Evolutionary conservation across 768 basidiomycete species (phyloP), one percentile per base, ranked within the genome.

Genomic region (Tylopilus rubrobrunneus): DNA sequence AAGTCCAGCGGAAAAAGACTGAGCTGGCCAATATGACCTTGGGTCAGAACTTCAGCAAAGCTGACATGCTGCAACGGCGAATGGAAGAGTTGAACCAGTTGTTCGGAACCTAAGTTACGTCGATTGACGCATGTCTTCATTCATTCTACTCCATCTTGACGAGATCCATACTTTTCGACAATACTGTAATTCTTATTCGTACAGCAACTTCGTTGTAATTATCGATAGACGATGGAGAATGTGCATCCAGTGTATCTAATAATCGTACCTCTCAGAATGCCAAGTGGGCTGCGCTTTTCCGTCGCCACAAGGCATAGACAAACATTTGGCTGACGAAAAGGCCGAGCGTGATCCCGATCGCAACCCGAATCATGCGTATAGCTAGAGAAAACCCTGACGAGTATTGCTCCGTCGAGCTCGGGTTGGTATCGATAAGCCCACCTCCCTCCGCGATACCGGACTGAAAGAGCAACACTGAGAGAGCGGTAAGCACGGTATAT

Each of bases 1-100:
- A 93, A 71, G 92, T 98, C 7, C 96, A 99, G 73, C 81, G 79
- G 71, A 92, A 94, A 78, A 99, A 99, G 75, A 91, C 89, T 15
- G 91, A 87, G 59, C 74, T 99, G 53, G 96, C 96, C 41, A 92
- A 97, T 62, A 85, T 97, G 83, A 95, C 96, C 5, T 78, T 97
- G 42, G 92, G 89, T 39, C 84, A 90, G 59, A 87, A 81, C 64
- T 81, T 90, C 70, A 92, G 83, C 74, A 95, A 96, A 68, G 82
- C 87, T 39, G 95, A 98, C 65, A 74, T 98, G 60, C 73, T 90
- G 69, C 84, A 87, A 56, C 85, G 92, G 55, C 86, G 95, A 56
- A 77, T 93, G 80, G 91, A 95, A 62, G 94, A 97, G 64, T 78
- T 96, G 55, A 79, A 81, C 52, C 82, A 89, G 67, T 73, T 92